Evolutionary conservation across 441 rosid genomes (phyloP), one percentile per base, ranked within the genome.

Genomic region (Mallotus repandus): DNA sequence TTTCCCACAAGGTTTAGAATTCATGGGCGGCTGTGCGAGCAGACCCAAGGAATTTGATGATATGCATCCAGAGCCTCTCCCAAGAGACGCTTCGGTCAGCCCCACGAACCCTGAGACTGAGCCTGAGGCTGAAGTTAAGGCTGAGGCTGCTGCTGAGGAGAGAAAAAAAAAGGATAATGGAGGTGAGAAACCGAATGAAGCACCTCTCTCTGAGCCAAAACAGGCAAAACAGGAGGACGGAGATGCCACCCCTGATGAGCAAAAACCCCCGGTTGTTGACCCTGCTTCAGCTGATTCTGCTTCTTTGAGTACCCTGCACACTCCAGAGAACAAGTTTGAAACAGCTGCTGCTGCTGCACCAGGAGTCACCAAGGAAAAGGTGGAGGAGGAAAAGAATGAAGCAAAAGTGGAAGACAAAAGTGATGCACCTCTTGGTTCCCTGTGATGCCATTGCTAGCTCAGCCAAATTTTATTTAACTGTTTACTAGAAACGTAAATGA

Each of bases 21-120:
- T n/a, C 32, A 64, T 64, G 68, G 68, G 68, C 32, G 53, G 53
- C 68, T 64, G 68, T 11, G 53, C 68, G 16, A 64, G 32, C 68
- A 64, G 12, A 64, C 68, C 68, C 16, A 64, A 45, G 53, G 53
- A n/a, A 14, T 43, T 2, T 12, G 68, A 19, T 32, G 53, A 18
- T 1, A n/a, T 18, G 32, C 10, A 4, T 32, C 64, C 64, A 29
- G 64, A 32, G 45, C 45, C 64, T 15, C 2, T 60, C 43, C 64
- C 46, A 22, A 59, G 16, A 3, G 65, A 61, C 0, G 66, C 48
- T 64, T 53, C 16, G 6, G 46, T 41, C 32, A 64, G 29, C 68
- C 53, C 52, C 32, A 19, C 45, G 32, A 4, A 45, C 18, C 4
- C 25, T 16, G n/a, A 63, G 13, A 10, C 10, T 5, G 32, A 57